Percentiles rank a stretch among this genome's conserved stretches.
Conservation (phyloP, 192 early-diverging fungal species). For the Dissophora globulifera region DNA sequence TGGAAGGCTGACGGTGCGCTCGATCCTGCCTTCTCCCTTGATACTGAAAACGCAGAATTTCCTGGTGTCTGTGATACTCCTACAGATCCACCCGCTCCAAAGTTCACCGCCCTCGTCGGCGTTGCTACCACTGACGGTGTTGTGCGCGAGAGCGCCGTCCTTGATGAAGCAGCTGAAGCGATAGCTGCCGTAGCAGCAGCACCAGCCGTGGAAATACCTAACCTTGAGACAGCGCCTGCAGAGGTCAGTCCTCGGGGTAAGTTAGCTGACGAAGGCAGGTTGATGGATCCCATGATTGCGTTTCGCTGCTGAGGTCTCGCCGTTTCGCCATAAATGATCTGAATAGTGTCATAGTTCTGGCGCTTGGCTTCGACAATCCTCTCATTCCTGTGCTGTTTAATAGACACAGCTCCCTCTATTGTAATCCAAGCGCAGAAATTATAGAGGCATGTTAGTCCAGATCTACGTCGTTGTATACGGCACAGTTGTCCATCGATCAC, state of each 20-base stretch:
- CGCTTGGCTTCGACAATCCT: conserved; percentile 42
- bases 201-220: no score
- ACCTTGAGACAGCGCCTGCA: neutral
- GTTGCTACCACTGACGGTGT: neutral
- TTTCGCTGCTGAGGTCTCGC: conserved; percentile 8
- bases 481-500: no score
- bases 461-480: no score
- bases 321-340: conserved; percentile 38
- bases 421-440: neutral
- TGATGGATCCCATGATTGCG: neutral
- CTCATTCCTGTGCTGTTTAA: conserved; percentile 32
- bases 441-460: neutral
- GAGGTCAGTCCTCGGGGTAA: neutral
- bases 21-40: neutral
- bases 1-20: neutral
- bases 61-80: neutral
- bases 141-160: neutral
- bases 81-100: neutral
- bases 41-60: neutral
- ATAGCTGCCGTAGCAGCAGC: no score
- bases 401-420: conserved; percentile 11
- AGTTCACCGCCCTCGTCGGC: neutral
- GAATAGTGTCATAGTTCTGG: neutral
- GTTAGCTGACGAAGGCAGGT: neutral
- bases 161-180: no score